A percentile compares a stretch with the other conserved stretches of the same genome.
These are phyloP conservation scores for Durusdinium trenchii DNA, from an alignment of 73 alveolate genomes.

Conservation along the genomic window DNA sequence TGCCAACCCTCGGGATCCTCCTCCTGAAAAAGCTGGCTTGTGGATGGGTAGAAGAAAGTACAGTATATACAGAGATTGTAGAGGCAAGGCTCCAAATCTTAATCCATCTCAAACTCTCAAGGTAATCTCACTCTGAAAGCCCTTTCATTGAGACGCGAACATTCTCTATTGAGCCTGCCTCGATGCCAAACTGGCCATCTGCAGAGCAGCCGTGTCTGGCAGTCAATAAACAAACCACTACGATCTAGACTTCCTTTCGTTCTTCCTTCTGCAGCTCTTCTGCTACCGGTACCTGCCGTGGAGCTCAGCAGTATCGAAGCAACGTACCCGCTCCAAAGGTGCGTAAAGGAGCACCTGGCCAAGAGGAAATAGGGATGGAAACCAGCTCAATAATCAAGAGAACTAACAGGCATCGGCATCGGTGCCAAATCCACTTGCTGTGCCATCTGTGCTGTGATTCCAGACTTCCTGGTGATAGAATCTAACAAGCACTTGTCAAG, in stretches of 20 bases:
- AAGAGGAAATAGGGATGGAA: no score
- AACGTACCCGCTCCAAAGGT: conserved; percentile 48
- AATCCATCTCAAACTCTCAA: not conserved
- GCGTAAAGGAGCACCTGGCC: conserved; percentile 58
- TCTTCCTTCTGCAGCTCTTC: conserved; percentile 51
- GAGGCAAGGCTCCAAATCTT: not conserved
- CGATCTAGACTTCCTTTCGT: no score
- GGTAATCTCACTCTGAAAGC: no score
- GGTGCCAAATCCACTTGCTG: no score
- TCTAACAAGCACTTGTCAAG: not conserved
- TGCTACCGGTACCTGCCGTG: conserved; percentile 87
- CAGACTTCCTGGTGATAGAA: not conserved
- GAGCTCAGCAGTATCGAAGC: conserved; percentile 62
- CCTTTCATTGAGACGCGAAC: no score
- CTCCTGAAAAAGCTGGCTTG: conserved; percentile 13
- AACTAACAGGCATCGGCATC: not conserved
- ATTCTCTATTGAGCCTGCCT: no score
- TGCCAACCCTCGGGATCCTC: conserved; percentile 40
- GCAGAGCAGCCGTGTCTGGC: conserved; percentile 86
- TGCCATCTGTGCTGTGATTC: not conserved
- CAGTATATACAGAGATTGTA: no score
- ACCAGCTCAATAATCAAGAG: not conserved
- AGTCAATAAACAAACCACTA: no score
- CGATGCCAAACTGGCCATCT: conserved; percentile 32
- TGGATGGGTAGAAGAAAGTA: no score